Base-by-base conservation (phyloP, 768 basidiomycete species). In the Paxillus involutus region DNA sequence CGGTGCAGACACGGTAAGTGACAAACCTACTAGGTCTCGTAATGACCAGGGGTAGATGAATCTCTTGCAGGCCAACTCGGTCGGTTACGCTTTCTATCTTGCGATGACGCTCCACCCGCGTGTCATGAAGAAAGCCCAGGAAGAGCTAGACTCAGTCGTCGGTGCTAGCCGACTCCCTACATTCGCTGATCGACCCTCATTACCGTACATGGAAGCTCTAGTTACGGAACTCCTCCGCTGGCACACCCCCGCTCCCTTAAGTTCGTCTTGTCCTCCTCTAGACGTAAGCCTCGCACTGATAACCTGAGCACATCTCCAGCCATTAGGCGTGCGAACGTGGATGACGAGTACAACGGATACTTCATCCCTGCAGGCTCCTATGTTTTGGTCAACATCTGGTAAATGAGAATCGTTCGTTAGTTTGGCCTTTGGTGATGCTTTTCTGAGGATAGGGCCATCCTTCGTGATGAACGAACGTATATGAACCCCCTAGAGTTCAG, bases 1-100 rank as follows among this genome's bases (percentile, higher is more conserved):
- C 19, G 67, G 67, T 16, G 54, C 44, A 1, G 69, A 69, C 32
- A 64, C 67, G 40, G 69, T 70, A 45, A 35, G 55, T 4, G 17
- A 24, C 26, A 3, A 24, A 36, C 39, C 12, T 64, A 82, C 69
- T 50, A 6, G 7, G 11, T 4, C 10, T 14, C 13, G 13, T 24
- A 4, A 17, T 29, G 17, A 19, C 2, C 6, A 30, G 46, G n/a
- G 2, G 1, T 6, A 54, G 39, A 37, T 5, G 24, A 24, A 24
- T 24, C 2, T 7, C 1, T 16, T 26, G n/a, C n/a, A 63, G 64
- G 24, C 59, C 7, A 44, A 37, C 12, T 58, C 64, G 2, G 21
- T 53, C n/a, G n/a, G n/a, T n/a, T n/a, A n/a, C n/a, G n/a, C n/a
- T n/a, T n/a, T n/a, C n/a, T n/a, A n/a, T n/a, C n/a, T n/a, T n/a